phyloP scores from a whole-genome alignment of 2,329 filamentous ascomycete species.

The Ceratocystis cacaofunesta region DNA sequence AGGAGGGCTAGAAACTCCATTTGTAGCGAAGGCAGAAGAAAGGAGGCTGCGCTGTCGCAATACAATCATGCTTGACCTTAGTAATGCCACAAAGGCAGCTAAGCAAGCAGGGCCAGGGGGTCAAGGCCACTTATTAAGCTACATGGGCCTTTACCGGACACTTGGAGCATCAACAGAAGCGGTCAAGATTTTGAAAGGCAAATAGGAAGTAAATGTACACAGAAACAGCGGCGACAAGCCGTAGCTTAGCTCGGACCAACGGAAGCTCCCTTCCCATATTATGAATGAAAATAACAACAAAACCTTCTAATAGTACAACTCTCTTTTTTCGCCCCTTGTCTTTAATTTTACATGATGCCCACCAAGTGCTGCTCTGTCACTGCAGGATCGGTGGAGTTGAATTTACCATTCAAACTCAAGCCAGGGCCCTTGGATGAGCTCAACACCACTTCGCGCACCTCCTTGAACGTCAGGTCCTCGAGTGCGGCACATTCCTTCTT shows the following conservation, averaged over 20 bases:
- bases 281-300: neutral
- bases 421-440: conserved; percentile 79
- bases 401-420: conserved; percentile 70
- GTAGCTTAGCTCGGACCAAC: neutral
- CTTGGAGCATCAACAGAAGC: conserved; percentile 39
- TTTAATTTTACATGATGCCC: conserved; percentile 35
- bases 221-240: neutral
- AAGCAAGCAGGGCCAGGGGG: conserved; percentile 30
- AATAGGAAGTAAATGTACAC: conserved; percentile 13
- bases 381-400: conserved; percentile 46
- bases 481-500: conserved; percentile 67
- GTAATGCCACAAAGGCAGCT: conserved; percentile 33
- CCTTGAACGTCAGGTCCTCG: conserved; percentile 35
- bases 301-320: conserved; percentile 5
- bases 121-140: conserved; percentile 34
- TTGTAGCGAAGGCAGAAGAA: conserved; percentile 38
- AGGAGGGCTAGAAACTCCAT: conserved; percentile 32
- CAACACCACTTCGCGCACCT: conserved; percentile 51
- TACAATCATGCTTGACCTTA: conserved; percentile 41
- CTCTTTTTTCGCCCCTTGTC: conserved; percentile 8
- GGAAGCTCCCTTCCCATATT: conserved; percentile 8
- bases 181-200: conserved; percentile 29
- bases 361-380: conserved; percentile 39
- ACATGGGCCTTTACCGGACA: conserved; percentile 38
- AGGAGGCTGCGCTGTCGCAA: conserved; percentile 39